Conservation (phyloP, 2,329 filamentous ascomycete genomes). For the Dothistroma pini region DNA sequence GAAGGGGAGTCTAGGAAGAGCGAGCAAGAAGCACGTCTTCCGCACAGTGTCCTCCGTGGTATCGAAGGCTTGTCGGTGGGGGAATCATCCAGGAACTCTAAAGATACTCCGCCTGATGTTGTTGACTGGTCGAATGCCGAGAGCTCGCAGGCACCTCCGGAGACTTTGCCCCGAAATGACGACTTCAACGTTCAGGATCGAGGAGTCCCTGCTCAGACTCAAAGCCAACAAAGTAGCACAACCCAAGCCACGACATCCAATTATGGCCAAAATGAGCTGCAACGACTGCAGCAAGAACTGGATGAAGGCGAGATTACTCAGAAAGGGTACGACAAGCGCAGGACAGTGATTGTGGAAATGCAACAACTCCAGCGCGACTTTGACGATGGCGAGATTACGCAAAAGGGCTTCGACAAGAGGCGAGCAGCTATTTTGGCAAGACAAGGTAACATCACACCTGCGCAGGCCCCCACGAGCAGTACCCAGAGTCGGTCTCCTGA, state of each 20-base stretch:
- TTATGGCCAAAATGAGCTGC: not conserved
- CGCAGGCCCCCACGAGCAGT: not conserved
- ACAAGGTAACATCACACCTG: not conserved
- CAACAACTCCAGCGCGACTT: slow-evolving; percentile 1
- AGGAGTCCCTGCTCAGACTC: not conserved
- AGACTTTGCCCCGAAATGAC: not conserved
- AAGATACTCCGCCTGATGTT: too few relatives aligned
- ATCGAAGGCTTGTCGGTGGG: not conserved
- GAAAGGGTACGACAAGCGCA: not conserved
- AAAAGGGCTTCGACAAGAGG: slow-evolving; percentile 1
- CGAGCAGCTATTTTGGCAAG: not conserved
- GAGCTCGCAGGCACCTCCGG: not conserved
- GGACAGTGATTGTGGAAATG: not conserved
- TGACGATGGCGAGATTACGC: not conserved
- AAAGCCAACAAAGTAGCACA: not conserved
- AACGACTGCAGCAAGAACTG: not conserved
- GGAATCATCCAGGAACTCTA: too few relatives aligned
- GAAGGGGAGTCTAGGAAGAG: not conserved
- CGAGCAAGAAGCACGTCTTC: not conserved
- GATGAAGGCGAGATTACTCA: slow-evolving; percentile 1
- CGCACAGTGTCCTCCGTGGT: not conserved
- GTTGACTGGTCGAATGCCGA: too few relatives aligned
- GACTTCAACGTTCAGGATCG: not conserved
- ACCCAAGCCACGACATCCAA: not conserved
- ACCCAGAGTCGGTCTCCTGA: not conserved